A percentile compares a stretch with the other conserved stretches of the same genome.
Conservation (phyloP, 2,329 filamentous ascomycete genomes). For the Nannizziopsis arthrosporioides region DNA sequence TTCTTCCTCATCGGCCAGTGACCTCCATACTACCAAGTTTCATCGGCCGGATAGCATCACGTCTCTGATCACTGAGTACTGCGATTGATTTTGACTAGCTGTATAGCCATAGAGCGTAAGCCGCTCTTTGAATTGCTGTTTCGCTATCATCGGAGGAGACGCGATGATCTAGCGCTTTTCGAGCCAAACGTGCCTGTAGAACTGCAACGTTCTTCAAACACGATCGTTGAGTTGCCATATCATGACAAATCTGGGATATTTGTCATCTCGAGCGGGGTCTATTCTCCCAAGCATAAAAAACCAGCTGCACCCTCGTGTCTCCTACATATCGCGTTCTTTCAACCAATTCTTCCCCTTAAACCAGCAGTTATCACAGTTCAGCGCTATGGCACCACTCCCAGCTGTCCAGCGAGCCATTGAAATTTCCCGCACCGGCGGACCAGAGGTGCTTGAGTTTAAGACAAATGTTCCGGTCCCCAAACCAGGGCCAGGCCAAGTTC, state of each 20-base stretch:
- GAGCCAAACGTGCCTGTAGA: neutral
- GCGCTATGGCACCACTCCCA: constrained; percentile 38
- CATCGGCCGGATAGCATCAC: too few species aligned
- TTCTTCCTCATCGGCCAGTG: too few species aligned
- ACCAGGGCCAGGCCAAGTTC: constrained; percentile 56
- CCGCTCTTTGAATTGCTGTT: too few species aligned
- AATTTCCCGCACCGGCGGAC: constrained; percentile 59
- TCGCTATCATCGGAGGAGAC: too few species aligned
- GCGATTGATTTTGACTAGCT: too few species aligned
- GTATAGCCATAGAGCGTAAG: too few species aligned
- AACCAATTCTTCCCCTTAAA: neutral
- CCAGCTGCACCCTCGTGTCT: neutral
- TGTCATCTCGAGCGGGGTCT: constrained; percentile 9
- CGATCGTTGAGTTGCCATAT: neutral
- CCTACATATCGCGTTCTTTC: neutral
- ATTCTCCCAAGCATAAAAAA: constrained; percentile 1
- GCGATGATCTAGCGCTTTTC: too few species aligned
- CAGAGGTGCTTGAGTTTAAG: constrained; percentile 59
- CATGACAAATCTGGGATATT: constrained; percentile 1
- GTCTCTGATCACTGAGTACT: too few species aligned
- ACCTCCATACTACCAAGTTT: too few species aligned
- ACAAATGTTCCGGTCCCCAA: constrained; percentile 60
- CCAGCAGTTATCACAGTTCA: neutral
- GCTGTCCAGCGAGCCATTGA: constrained; percentile 62
- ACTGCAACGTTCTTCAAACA: neutral